A percentile compares a stretch with the other conserved stretches of the same genome.
Evolutionary conservation across 208 protist genomes (phyloP).

Genomic region (Trypanosoma vivax): DNA sequence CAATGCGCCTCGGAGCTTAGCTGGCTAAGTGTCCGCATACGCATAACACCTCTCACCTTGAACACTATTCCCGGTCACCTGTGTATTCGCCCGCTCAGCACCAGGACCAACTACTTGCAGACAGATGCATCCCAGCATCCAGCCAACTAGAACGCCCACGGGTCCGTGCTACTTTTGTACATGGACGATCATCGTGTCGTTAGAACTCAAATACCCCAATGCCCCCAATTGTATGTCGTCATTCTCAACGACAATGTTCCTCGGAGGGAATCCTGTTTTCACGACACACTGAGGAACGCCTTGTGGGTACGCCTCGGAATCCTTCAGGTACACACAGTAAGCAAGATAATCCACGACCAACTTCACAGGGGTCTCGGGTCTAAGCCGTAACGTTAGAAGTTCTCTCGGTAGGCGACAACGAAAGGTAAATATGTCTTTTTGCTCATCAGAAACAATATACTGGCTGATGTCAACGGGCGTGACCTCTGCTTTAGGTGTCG

Average conservation of each 20-base stretch:
- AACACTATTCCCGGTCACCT: too few species aligned
- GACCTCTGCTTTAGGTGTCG: not conserved
- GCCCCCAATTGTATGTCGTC: slow-evolving; percentile 20
- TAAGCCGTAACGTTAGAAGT: slow-evolving; percentile 39
- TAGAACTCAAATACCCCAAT: slow-evolving; percentile 42
- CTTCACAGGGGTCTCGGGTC: slow-evolving; percentile 43
- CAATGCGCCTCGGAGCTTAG: too few species aligned
- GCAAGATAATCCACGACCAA: slow-evolving; percentile 52
- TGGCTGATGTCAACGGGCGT: slow-evolving; percentile 21
- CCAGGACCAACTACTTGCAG: too few species aligned
- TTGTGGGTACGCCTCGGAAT: slow-evolving; percentile 29
- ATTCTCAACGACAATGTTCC: slow-evolving; percentile 25
- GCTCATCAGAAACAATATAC: slow-evolving; percentile 13
- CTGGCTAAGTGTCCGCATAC: too few species aligned
- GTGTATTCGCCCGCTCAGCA: too few species aligned
- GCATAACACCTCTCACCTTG: too few species aligned
- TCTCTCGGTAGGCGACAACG: slow-evolving; percentile 53
- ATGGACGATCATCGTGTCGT: slow-evolving; percentile 58
- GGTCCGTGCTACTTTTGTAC: slow-evolving; percentile 31
- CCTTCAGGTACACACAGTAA: slow-evolving; percentile 38
- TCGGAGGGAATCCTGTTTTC: slow-evolving; percentile 48
- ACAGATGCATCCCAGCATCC: not conserved
- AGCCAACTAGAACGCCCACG: not conserved
- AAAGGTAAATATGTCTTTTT: slow-evolving; percentile 29
- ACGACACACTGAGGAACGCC: slow-evolving; percentile 27